Evolutionary conservation across 768 basidiomycete species (phyloP).

Genomic region (Amyloporia xantha): DNA sequence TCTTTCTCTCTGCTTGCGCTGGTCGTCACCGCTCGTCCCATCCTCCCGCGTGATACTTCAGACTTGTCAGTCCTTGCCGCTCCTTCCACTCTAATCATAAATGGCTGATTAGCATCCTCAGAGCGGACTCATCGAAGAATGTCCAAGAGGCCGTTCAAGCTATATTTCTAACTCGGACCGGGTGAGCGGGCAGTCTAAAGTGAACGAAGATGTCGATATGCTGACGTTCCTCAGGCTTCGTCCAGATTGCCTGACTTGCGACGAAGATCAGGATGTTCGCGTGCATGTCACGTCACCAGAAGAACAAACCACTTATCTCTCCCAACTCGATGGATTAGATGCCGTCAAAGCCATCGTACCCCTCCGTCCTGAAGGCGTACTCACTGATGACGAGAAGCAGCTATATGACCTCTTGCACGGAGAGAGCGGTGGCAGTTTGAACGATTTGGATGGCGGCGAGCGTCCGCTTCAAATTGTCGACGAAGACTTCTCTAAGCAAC

Average conservation of each 20-base stretch:
- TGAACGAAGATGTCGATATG: not conserved
- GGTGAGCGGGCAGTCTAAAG: conserved; percentile 25
- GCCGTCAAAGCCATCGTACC: conserved; percentile 26
- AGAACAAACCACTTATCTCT: conserved; percentile 25
- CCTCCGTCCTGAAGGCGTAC: conserved; percentile 14
- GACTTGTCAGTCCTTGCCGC: conserved; percentile 22
- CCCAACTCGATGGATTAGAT: conserved; percentile 22
- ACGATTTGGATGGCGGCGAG: conserved; percentile 17
- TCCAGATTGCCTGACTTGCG: conserved; percentile 11
- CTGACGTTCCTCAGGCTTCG: conserved; percentile 13
- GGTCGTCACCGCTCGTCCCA: conserved; percentile 37
- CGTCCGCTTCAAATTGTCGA: not conserved
- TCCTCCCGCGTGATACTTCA: conserved; percentile 22
- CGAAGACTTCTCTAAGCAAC: not conserved
- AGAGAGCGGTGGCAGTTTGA: conserved; percentile 8
- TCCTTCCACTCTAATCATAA: not conserved
- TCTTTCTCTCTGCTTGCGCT: conserved; percentile 36
- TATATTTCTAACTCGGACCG: conserved; percentile 29
- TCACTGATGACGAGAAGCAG: conserved; percentile 22
- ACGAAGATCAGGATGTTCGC: conserved; percentile 19
- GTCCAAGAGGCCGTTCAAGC: conserved; percentile 30
- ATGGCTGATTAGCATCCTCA: not conserved
- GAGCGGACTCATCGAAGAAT: conserved; percentile 17
- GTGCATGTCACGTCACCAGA: conserved; percentile 26
- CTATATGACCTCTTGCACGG: conserved; percentile 18